Evolutionary conservation across 768 basidiomycete species (phyloP), one percentile per base, ranked within the genome.

Genomic region (Boletus rufocinnamomeus): DNA sequence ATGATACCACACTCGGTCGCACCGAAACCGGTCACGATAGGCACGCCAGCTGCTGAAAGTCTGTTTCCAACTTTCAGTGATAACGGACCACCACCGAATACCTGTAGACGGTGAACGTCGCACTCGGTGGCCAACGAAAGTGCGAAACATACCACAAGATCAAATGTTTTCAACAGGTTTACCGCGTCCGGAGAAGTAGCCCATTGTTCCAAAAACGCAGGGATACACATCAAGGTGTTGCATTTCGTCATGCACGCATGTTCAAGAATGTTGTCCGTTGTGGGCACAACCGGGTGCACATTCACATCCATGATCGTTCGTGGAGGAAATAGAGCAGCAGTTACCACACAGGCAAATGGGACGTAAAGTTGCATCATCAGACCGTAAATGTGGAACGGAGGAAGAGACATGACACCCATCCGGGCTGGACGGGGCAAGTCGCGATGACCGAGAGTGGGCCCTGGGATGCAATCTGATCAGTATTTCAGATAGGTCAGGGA

Each of bases 371-470:
- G 74, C 1, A 62, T 55, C 6, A 62, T 61, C 14, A 79, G 50
- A 1, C 78, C 78, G 11, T 74, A 57, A 1, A 71, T 64, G 52
- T 81, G 79, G 63, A 80, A 80, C 4, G 76, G 44, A 6, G 79
- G 79, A 27, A 79, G 63, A 6, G 65, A 62, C 68, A 75, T 72
- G 3, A 59, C 66, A 14, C 66, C 67, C 44, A 73, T 45, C 17
- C 61, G 66, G 37, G 37, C 10, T 8, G 52, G 52, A 23, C 50
- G 43, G 16, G 34, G 43, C 50, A 37, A 38, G 8, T 46, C 52
- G 30, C 35, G 52, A 16, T 47, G 55, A 34, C 57, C 52, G 4
- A 58, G 57, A 8, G 30, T 55, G 9, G 57, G 57, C 4, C 4
- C 57, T 58, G 9, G 9, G 9, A 17, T 25, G 19, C 17, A 17